phyloP scores from a whole-genome alignment of 306 rosid genomes.

The Castanea sativa region DNA sequence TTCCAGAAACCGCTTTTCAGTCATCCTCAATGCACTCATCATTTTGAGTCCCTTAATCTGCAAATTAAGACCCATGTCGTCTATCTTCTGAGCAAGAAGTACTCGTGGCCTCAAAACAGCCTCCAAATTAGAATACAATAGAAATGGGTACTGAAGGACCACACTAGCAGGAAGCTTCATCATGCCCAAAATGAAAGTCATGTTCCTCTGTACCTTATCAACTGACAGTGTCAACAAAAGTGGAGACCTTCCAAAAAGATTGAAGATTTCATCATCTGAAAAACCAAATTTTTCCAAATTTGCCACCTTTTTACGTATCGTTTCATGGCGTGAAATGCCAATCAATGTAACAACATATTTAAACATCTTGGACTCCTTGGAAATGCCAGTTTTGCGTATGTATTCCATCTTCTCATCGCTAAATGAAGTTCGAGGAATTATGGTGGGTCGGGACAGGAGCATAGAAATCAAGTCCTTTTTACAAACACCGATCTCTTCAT shows the following conservation, averaged over 20 bases:
- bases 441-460: conserved; percentile 33
- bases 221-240: conserved; percentile 56
- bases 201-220: conserved; percentile 84
- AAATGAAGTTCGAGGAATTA: neutral
- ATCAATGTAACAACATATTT: conserved; percentile 70
- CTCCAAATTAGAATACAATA: conserved; percentile 61
- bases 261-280: conserved; percentile 61
- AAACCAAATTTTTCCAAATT: conserved; percentile 61
- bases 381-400: conserved; percentile 27
- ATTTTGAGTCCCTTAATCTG: conserved; percentile 25
- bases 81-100: conserved; percentile 49
- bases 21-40: conserved; percentile 58
- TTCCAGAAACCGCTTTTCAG: conserved; percentile 57
- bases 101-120: conserved; percentile 62
- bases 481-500: conserved; percentile 55
- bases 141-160: conserved; percentile 45
- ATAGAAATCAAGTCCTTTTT: conserved; percentile 54
- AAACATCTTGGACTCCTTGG: conserved; percentile 53
- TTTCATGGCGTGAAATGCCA: conserved; percentile 66
- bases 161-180: neutral
- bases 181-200: conserved; percentile 26
- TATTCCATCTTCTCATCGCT: neutral
- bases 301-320: conserved; percentile 53
- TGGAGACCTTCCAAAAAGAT: conserved; percentile 50
- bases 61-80: conserved; percentile 44